Evolutionary conservation across 2,329 filamentous ascomycete genomes (phyloP).

Genomic region (Cordyceps javanica): DNA sequence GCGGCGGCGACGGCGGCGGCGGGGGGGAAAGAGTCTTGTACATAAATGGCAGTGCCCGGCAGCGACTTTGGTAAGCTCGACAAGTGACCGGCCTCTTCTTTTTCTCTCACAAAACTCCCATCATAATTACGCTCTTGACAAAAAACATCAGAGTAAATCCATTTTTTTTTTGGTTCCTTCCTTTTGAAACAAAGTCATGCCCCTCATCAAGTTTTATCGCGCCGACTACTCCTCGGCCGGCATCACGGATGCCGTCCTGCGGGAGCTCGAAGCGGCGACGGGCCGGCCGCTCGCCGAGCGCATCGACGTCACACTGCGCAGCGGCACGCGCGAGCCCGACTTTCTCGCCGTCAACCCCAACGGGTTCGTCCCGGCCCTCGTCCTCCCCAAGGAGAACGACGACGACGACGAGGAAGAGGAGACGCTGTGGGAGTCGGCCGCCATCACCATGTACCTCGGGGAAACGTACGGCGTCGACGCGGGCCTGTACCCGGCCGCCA

Average conservation of each 20-base stretch:
- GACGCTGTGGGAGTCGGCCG: constrained; percentile 14
- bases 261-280: constrained; percentile 11
- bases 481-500: neutral
- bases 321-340: neutral
- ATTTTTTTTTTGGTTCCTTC: no score
- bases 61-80: no score
- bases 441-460: constrained; percentile 14
- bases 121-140: no score
- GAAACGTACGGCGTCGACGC: constrained; percentile 6
- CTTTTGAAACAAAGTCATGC: neutral
- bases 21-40: no score
- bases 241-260: constrained; percentile 13
- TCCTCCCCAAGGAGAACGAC: no score
- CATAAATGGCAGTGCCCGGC: no score
- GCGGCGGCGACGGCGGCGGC: no score
- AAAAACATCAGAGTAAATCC: no score
- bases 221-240: constrained; percentile 6
- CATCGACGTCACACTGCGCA: constrained; percentile 1
- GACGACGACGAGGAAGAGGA: neutral
- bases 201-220: constrained; percentile 13
- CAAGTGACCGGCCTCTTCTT: no score
- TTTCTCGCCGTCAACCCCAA: constrained; percentile 15
- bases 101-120: no score
- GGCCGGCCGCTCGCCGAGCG: constrained; percentile 1
- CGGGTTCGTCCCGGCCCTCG: constrained; percentile 13